These are phyloP conservation scores for Glycine tomentella DNA, from an alignment of 306 rosid species.

Conservation along the genomic window DNA sequence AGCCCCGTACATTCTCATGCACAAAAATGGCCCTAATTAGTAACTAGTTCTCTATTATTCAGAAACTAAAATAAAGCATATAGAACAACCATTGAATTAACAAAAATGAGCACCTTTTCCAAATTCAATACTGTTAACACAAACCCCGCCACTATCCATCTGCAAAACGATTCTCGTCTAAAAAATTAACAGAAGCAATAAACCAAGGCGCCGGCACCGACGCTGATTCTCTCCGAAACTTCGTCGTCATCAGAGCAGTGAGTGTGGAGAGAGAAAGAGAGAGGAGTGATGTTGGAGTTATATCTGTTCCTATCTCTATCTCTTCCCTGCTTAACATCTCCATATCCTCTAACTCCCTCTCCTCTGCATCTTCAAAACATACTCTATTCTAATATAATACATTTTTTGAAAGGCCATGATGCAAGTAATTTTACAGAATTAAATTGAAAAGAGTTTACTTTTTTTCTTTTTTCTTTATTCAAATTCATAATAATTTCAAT, in stretches of 20 bases:
- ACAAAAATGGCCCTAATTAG: not conserved
- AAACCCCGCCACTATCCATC: conserved; percentile 51
- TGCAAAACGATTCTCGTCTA: conserved; percentile 50
- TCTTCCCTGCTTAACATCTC: conserved; percentile 60
- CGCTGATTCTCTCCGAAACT: conserved; percentile 30
- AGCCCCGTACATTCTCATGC: conserved; percentile 37
- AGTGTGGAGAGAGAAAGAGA: no score
- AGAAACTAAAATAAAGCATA: not conserved
- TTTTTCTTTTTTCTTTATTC: no score
- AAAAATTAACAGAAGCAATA: not conserved
- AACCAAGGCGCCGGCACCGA: conserved; percentile 58
- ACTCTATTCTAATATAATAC: no score
- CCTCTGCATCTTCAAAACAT: no score
- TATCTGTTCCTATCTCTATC: conserved; percentile 53
- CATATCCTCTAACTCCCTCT: conserved; percentile 43
- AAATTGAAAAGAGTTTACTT: no score
- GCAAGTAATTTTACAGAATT: no score
- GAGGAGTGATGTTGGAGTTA: not conserved
- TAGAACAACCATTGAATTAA: no score
- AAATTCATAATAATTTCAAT: no score
- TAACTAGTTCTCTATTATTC: not conserved
- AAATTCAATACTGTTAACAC: conserved; percentile 46
- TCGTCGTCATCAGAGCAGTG: not conserved
- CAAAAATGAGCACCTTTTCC: not conserved
- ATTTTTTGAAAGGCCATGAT: no score